Base-by-base conservation (phyloP, 805 yeast genomes). In the Priceomyces haplophilus region DNA sequence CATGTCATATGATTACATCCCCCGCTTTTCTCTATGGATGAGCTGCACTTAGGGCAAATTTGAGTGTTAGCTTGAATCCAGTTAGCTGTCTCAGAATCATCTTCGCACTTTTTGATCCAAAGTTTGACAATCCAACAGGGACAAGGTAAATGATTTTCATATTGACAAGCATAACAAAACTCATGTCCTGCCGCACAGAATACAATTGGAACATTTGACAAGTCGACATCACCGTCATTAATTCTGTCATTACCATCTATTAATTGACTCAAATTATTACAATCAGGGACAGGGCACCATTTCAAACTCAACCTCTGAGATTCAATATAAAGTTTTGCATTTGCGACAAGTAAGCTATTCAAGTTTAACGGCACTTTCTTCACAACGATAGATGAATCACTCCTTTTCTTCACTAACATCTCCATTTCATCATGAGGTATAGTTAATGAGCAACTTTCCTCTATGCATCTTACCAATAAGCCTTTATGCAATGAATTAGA, bases 1-100 rank as follows among this genome's bases (percentile, higher is more conserved):
- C 99, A 93, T 1, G 81, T 76, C 96, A 93, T 91, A 64, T 93
- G 99, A 63, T 91, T 91, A 65, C 99, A 93, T 0, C 99, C 99
- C 17, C 97, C 98, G 58, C 85, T 85, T 55, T 91, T 89, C 58
- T 93, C 97, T 48, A 91, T 93, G 21, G 80, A 69, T 1, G 88
- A 69, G 7, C 68, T 67, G 67, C 99, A 93, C 55, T 79, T 78
- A 0, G 97, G 95, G 61, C 99, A 93, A 35, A 78, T 77, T 52
- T 88, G 83, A 1, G 99, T 88, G 59, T 91, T 83, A 3, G 85
- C 80, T 3, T 80, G 73, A 18, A 93, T 82, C 97, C 98, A 93
- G 54, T 83, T 79, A 2, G 83, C 75, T 12, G 96, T 88, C 53
- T 87, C 96, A 0, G 93, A 80, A 58, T 93, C 98, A 57, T 88